Percentiles rank a stretch among this genome's conserved stretches.
Conservation (phyloP, 768 basidiomycete genomes). For the Arthromyces matolae region DNA sequence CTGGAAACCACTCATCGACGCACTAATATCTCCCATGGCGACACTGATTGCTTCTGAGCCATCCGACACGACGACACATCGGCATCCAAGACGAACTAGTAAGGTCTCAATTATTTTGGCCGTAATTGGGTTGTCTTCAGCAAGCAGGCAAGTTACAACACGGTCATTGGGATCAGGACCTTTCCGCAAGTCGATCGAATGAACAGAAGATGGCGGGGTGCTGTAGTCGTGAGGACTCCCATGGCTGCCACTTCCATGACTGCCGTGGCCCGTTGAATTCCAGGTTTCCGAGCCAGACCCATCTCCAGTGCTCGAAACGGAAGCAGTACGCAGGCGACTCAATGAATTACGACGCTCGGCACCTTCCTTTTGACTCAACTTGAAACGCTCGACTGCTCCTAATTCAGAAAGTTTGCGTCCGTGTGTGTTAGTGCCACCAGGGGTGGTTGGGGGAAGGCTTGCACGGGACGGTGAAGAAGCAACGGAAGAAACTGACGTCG, state of each 20-base stretch:
- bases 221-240: constrained; percentile 41
- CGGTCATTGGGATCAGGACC: constrained; percentile 78
- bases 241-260: constrained; percentile 14
- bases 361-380: constrained; percentile 73
- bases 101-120: constrained; percentile 96
- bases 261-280: constrained; percentile 49
- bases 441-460: constrained; percentile 67
- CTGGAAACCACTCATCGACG: constrained; percentile 41
- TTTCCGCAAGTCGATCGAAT: constrained; percentile 76
- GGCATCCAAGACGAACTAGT: constrained; percentile 89
- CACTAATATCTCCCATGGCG: constrained; percentile 96
- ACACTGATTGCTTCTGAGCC: constrained; percentile 97
- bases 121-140: constrained; percentile 97
- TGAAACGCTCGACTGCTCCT: constrained; percentile 86
- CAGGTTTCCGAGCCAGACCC: constrained; percentile 76
- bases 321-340: constrained; percentile 84
- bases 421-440: constrained; percentile 60
- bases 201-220: constrained; percentile 82
- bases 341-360: constrained; percentile 77
- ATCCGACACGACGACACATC: constrained; percentile 92
- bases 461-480: constrained; percentile 85
- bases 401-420: constrained; percentile 86
- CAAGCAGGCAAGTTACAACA: constrained; percentile 89
- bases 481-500: constrained; percentile 87
- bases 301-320: constrained; percentile 78